Evolutionary conservation across 257 asterid species (phyloP), one percentile per base, ranked within the genome.

Genomic region (Petrea volubilis): DNA sequence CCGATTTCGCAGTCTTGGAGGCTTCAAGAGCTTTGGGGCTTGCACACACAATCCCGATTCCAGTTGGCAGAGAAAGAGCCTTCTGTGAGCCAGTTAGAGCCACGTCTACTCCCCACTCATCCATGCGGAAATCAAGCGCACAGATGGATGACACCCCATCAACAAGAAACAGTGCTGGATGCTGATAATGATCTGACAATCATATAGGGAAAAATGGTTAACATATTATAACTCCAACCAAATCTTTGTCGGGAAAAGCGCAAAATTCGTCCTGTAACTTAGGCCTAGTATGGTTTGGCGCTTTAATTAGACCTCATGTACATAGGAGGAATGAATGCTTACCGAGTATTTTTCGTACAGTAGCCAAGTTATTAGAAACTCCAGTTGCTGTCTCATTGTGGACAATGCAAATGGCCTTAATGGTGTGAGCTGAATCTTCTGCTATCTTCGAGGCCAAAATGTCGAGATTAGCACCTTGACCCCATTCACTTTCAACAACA

Each of bases 321-420:
- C n/a, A 11, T 40, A n/a, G 57, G 12, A 12, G 59, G 18, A 58
- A 17, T 12, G 21, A 55, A 51, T 52, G 43, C 79, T 82, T 81
- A 90, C 99, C 99, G 0, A 95, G 99, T 74, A 95, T 67, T 73
- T 92, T 92, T 49, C 99, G 81, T 4, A 95, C 98, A 15, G 96
- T 82, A 23, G 94, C 98, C 87, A 95, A 80, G 87, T 92, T 90
- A 90, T 95, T 95, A 77, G 98, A 92, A 29, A 95, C 99, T 55
- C 99, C 98, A 41, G 97, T 92, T 33, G 99, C 97, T 0, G 98
- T 95, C 86, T 95, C 99, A 52, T 95, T 95, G 88, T 95, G 98
- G 33, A 95, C 99, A 23, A 95, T 95, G 85, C 99, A 95, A 44
- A 95, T 60, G 40, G 99, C 99, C 95, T 95, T 95, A 64, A 95